Base-by-base conservation (phyloP, 495 filamentous ascomycete genomes). In the Tuber melanosporum region DNA sequence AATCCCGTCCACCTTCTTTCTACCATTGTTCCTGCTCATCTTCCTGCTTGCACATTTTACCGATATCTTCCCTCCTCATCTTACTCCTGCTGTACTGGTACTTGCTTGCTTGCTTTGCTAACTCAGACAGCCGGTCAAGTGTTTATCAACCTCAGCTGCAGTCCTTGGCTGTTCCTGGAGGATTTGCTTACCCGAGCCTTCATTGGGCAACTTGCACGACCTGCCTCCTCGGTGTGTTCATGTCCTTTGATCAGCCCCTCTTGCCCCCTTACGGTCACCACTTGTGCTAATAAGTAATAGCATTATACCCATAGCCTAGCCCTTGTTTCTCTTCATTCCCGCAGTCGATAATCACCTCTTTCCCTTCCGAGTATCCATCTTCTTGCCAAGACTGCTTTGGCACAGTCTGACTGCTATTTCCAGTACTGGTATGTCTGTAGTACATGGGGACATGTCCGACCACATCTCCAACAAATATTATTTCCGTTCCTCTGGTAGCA, bases 11-110 rank as follows among this genome's bases (percentile, higher is more conserved):
- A 10, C 7, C 20, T n/a, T n/a, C n/a, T n/a, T 9, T 42, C 80
- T 76, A 82, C 80, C 80, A 75, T 77, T 82, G 81, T 82, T 80
- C 81, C 80, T 80, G 76, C 80, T 77, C 79, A 82, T 79, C 80
- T 79, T 71, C 79, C 80, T 74, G 79, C 82, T 80, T 78, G 79
- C 77, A 81, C 79, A 81, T 81, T 66, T 81, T 81, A 80, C 70
- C 79, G 74, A 80, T 80, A 80, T 66, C 57, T 66, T 66, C 57
- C 78, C 78, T 76, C 78, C 77, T 80, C 76, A 76, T 78, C 78
- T 73, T 73, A 78, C 78, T 79, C n/a, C n/a, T n/a, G n/a, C n/a
- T n/a, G n/a, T n/a, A n/a, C n/a, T n/a, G n/a, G n/a, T n/a, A n/a
- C n/a, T n/a, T n/a, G n/a, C n/a, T n/a, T n/a, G n/a, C 76, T 70